These are phyloP conservation scores for Mucor plumbeus DNA, from an alignment of 371 early-diverging fungal species.

Conservation along the genomic window DNA sequence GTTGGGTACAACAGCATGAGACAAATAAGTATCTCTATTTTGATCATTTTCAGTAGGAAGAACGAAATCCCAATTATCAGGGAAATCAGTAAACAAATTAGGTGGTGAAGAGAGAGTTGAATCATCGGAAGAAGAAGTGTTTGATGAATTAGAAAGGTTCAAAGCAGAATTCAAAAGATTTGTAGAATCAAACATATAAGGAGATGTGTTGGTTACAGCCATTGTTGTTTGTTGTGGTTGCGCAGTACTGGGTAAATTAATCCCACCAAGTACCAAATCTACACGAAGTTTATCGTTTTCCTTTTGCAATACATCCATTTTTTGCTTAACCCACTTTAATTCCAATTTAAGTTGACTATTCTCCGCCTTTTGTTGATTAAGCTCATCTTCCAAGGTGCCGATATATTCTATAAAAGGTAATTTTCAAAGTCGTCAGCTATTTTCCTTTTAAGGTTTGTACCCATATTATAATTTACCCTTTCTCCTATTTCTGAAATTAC, in stretches of 20 bases:
- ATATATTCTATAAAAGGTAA: conserved; percentile 71
- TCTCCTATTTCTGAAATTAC: conserved; percentile 86
- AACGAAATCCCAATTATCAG: conserved; percentile 35
- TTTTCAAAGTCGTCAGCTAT: conserved; percentile 17
- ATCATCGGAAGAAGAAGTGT: conserved; percentile 25
- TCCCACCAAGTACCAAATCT: conserved; percentile 33
- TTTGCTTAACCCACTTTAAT: conserved; percentile 42
- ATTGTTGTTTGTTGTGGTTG: background rate
- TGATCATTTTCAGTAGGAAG: conserved; percentile 16
- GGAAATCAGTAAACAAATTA: conserved; percentile 24
- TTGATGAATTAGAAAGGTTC: conserved; percentile 18
- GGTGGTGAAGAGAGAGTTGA: conserved; percentile 37
- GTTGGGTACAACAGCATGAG: conserved; percentile 48
- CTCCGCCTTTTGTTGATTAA: conserved; percentile 55
- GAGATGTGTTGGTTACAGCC: conserved; percentile 1
- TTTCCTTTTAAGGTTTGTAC: conserved; percentile 12
- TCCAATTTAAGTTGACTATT: conserved; percentile 62
- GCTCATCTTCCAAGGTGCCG: conserved; percentile 66
- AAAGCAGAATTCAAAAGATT: conserved; percentile 17
- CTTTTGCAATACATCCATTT: conserved; percentile 37
- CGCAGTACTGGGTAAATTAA: conserved; percentile 11
- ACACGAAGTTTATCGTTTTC: conserved; percentile 44
- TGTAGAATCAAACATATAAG: conserved; percentile 16
- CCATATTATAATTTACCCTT: conserved; percentile 65
- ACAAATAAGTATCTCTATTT: conserved; percentile 35